Evolutionary conservation across 2,329 filamentous ascomycete genomes (phyloP), one percentile per base, ranked within the genome.

Genomic region (Monosporascus cannonballus): DNA sequence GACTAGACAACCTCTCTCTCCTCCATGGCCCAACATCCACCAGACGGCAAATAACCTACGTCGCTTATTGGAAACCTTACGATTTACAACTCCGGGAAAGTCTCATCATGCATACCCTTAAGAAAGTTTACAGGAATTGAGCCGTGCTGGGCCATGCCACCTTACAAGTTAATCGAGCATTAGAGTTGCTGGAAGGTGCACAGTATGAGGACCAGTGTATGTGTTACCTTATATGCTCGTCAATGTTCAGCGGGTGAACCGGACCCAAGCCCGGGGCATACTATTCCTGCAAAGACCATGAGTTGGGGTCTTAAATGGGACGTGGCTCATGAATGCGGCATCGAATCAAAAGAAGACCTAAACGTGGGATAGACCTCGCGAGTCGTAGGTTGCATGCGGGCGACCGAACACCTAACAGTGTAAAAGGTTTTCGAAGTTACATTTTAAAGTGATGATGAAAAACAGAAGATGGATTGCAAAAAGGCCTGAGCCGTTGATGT

Each of bases 401-500:
- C n/a, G 42, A 15, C 42, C 24, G 5, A 18, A 18, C 42, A 45
- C 17, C 42, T 45, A 15, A 45, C 42, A 17, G 42, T 6, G 27
- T 11, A 11, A 27, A 24, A 30, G 24, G 42, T 42, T 38, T 51
- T 24, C 41, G 47, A 42, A 17, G 38, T 37, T 38, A 24, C 30
- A 48, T 53, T 56, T 53, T 51, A 48, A 48, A 54, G 45, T 55
- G 51, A 51, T 51, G 50, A 46, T 50, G 42, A 49, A 48, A 50
- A 54, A 2, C 30, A 14, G 9, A 14, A 14, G 30, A 34, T 42
- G 53, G 47, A 50, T 51, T 41, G 44, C 48, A n/a, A 49, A 17
- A 48, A 59, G 57, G 50, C 46, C 60, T 58, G 57, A 59, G 50
- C 62, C 62, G 61, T 57, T 44, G 51, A 54, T 46, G 38, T 51